phyloP scores from a whole-genome alignment of 2,329 filamentous ascomycete species.

The Colletotrichum cuscutae region DNA sequence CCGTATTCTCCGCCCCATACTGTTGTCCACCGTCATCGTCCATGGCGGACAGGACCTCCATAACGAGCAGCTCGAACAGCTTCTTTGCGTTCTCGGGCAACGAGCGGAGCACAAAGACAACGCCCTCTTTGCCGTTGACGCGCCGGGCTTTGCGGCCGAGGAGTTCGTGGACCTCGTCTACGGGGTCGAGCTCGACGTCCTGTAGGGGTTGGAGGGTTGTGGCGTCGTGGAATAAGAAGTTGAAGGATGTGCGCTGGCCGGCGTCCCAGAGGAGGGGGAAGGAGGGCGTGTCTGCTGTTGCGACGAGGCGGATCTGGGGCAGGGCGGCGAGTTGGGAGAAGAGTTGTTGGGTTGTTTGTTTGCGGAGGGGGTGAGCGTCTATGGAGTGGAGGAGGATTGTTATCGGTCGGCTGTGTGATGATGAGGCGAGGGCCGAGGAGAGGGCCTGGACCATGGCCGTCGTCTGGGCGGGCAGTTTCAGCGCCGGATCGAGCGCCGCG shows the following conservation, averaged over 20 bases:
- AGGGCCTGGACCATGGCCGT: constrained; percentile 75
- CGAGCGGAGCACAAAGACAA: constrained; percentile 89
- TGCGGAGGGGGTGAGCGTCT: constrained; percentile 82
- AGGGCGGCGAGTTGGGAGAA: constrained; percentile 82
- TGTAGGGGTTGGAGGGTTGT: constrained; percentile 84
- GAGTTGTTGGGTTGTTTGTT: constrained; percentile 73
- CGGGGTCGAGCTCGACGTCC: constrained; percentile 77
- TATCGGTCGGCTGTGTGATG: constrained; percentile 52
- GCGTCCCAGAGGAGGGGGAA: constrained; percentile 93
- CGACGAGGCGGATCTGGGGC: constrained; percentile 76
- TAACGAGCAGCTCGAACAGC: constrained; percentile 85
- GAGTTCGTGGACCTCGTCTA: constrained; percentile 90
- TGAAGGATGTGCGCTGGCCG: constrained; percentile 82
- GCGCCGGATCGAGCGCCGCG: constrained; percentile 65
- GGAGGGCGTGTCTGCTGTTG: constrained; percentile 87
- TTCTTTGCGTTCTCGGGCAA: constrained; percentile 92
- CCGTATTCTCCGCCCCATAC: constrained; percentile 64
- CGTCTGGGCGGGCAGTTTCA: constrained; percentile 68
- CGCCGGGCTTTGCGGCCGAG: constrained; percentile 83
- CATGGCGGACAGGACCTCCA: constrained; percentile 80
- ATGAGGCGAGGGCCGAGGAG: constrained; percentile 67
- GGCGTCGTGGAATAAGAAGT: constrained; percentile 92
- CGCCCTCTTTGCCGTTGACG: constrained; percentile 89
- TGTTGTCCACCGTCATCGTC: constrained; percentile 64
- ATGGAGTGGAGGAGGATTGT: constrained; percentile 87